A percentile compares a stretch with the other conserved stretches of the same genome.
phyloP scores from a whole-genome alignment of 495 filamentous ascomycete species.

The Acidiella bohemica region DNA sequence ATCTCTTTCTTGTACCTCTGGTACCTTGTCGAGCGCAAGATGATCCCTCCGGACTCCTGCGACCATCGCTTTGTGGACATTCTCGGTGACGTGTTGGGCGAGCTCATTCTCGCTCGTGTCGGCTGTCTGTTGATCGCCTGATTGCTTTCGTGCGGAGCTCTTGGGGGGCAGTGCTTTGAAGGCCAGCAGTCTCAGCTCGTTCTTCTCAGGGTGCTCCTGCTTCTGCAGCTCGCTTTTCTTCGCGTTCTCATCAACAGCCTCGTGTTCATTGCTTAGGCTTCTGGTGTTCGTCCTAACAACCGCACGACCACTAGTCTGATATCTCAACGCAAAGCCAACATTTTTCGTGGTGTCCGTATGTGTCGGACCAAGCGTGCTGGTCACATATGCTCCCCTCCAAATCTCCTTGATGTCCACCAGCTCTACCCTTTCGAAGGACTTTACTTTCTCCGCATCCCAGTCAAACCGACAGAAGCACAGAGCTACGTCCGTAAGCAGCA shows the following conservation, averaged over 20 bases:
- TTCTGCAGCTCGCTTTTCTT: conserved; percentile 19
- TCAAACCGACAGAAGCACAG: conserved; percentile 83
- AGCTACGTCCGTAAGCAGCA: conserved; percentile 72
- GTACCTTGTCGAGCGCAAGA: conserved; percentile 22
- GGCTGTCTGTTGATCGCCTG: conserved; percentile 21
- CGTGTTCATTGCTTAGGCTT: conserved; percentile 49
- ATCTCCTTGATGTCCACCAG: conserved; percentile 57
- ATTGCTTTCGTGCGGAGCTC: conserved; percentile 31
- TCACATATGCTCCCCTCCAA: conserved; percentile 74
- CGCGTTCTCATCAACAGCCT: conserved; percentile 22
- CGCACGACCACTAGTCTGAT: conserved; percentile 49
- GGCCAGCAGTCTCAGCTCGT: conserved; percentile 37
- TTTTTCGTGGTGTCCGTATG: conserved; percentile 67
- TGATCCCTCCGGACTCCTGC: conserved; percentile 20
- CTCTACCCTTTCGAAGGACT: conserved; percentile 75
- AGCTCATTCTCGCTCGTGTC: conserved; percentile 53
- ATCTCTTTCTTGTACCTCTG: conserved; percentile 51
- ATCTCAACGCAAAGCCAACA: conserved; percentile 68
- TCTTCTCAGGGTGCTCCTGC: conserved; percentile 20
- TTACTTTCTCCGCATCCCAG: conserved; percentile 84
- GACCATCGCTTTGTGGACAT: conserved; percentile 35
- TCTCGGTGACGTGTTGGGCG: conserved; percentile 54
- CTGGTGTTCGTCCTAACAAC: conserved; percentile 71
- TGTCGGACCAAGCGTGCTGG: conserved; percentile 58
- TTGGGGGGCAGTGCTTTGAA: conserved; percentile 53